Conservation (phyloP, 331 rosid genomes). For the Rosa hybrid region DNA sequence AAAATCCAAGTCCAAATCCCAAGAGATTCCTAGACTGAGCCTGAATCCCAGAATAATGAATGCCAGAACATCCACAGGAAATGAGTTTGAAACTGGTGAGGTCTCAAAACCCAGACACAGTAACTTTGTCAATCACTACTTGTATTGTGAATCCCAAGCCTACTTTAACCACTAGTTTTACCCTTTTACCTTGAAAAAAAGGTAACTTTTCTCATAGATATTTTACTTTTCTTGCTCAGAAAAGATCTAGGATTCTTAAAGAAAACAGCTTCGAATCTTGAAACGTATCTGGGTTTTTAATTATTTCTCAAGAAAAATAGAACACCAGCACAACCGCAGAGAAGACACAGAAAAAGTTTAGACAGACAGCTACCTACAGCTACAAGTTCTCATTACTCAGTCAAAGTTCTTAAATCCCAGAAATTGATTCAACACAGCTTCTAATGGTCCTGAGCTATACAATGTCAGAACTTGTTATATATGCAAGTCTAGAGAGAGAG, state of each 20-base stretch:
- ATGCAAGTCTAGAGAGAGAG: constrained; percentile 2
- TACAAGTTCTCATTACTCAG: neutral
- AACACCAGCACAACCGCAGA: constrained; percentile 20
- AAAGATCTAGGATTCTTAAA: neutral
- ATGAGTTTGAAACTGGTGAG: constrained; percentile 11
- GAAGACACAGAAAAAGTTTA: constrained; percentile 32
- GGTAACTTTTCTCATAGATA: neutral
- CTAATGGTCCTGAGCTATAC: constrained; percentile 27
- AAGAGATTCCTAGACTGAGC: constrained; percentile 51
- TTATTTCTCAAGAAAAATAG: constrained; percentile 9
- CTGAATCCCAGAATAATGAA: constrained; percentile 19
- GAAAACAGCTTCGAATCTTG: constrained; percentile 8
- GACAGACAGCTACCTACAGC: constrained; percentile 13
- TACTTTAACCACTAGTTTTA: neutral
- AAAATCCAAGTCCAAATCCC: constrained; percentile 49
- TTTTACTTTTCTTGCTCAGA: neutral
- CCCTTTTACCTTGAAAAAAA: neutral
- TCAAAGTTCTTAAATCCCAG: constrained; percentile 29
- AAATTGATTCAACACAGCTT: constrained; percentile 23
- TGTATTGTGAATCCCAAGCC: neutral
- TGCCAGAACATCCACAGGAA: constrained; percentile 24
- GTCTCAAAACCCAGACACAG: constrained; percentile 13
- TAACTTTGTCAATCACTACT: neutral
- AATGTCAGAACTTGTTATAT: constrained; percentile 30
- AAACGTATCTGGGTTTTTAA: neutral